Base-by-base conservation (phyloP, 192 early-diverging fungal genomes). In the Coemansia sp. region DNA sequence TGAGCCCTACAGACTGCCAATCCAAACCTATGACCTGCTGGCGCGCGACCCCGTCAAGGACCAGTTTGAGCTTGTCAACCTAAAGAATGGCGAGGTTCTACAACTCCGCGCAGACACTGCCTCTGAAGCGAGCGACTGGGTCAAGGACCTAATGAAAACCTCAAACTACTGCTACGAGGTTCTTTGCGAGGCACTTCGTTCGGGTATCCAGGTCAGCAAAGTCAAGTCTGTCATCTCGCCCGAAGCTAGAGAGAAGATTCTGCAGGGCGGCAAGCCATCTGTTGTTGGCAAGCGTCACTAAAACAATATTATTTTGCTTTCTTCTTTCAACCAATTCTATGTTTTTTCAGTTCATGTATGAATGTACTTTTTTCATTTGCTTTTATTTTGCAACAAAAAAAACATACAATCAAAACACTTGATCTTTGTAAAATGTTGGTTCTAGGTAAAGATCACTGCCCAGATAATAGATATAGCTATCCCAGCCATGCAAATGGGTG, bases 131-230 rank as follows among this genome's bases (percentile, higher is more conserved):
- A 39, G 57, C 4, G 77, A 80, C 57, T 80, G 77, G 77, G 77
- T 74, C 64, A 71, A 70, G 46, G 72, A 74, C 51, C 67, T 80
- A 25, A 80, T 74, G 68, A 74, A 68, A 62, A 80, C 77, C 2
- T 58, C 77, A 23, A 68, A 80, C 59, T 64, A 74, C 66, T 80
- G 77, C 63, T 80, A 80, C 59, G 67, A 74, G 43, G 72, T 80
- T 42, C 62, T 80, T 68, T 74, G 77, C 46, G 77, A 80, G 56
- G 77, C 77, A 2, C 64, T 80, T 28, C 68, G 72, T 58, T 74
- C 77, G 39, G 77, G 77, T 2, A 80, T 80, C 58, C 77, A 80
- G 55, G 71, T 80, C 59, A 74, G 77, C 77, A 80, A 80, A 59
- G 77, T 80, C 68, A 80, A 80, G 69, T 80, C 77, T 2, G 69